Conservation (phyloP, 495 filamentous ascomycete species). For the Aspergillus ellipticus region DNA sequence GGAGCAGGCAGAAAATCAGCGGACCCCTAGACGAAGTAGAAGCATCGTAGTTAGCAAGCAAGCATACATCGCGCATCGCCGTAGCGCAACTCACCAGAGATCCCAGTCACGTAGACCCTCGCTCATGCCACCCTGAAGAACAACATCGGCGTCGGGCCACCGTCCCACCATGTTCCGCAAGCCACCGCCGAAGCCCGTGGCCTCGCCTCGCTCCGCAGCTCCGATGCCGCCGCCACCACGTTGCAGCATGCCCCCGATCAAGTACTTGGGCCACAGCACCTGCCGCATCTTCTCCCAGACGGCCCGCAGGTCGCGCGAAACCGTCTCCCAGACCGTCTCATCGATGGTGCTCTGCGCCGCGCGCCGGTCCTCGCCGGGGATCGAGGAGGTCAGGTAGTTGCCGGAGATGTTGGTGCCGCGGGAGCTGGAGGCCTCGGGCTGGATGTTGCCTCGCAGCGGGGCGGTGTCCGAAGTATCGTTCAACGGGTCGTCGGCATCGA, state of each 20-base stretch:
- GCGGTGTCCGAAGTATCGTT: constrained; percentile 64
- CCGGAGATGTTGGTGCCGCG: constrained; percentile 40
- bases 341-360: constrained; percentile 93
- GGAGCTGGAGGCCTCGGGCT: constrained; percentile 46
- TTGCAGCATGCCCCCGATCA: constrained; percentile 68
- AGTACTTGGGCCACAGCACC: constrained; percentile 94
- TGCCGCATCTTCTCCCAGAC: constrained; percentile 98
- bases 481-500: constrained; percentile 92
- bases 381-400: constrained; percentile 78
- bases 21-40: constrained; percentile 60
- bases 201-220: constrained; percentile 61
- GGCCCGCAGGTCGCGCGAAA: constrained; percentile 83
- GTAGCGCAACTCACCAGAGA: constrained; percentile 61
- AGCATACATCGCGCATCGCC: not conserved
- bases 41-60: not conserved
- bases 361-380: constrained; percentile 91
- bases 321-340: constrained; percentile 92
- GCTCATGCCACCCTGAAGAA: constrained; percentile 76
- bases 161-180: constrained; percentile 61
- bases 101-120: constrained; percentile 93
- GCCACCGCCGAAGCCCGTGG: constrained; percentile 58
- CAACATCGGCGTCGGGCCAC: constrained; percentile 68
- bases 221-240: constrained; percentile 67
- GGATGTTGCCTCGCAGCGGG: constrained; percentile 78
- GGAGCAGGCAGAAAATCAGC: constrained; percentile 82